These are phyloP conservation scores for Hemileccinum impolitum DNA, from an alignment of 768 basidiomycete genomes.

Conservation along the genomic window DNA sequence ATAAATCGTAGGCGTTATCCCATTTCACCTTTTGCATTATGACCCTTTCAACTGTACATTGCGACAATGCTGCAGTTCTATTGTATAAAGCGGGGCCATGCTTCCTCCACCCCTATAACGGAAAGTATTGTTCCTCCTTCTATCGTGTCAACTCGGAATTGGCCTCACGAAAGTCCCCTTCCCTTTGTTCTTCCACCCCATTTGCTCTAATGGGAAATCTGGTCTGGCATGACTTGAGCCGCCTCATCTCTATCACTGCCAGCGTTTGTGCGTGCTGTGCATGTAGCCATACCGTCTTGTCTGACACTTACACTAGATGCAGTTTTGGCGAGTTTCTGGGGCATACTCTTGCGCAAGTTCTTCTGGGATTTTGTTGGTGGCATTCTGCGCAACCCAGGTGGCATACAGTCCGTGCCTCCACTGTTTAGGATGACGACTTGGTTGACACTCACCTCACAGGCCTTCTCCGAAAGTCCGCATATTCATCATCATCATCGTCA, in stretches of 20 bases:
- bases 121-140: too few relatives aligned
- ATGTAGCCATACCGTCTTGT: slow-evolving; percentile 2
- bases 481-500: slow-evolving; percentile 76
- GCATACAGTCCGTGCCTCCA: slow-evolving; percentile 59
- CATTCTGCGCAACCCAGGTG: slow-evolving; percentile 72
- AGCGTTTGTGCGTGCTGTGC: slow-evolving; percentile 59
- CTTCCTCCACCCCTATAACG: too few relatives aligned
- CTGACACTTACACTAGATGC: slow-evolving; percentile 47
- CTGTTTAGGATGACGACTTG: neutral
- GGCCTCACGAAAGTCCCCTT: slow-evolving; percentile 23
- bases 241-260: slow-evolving; percentile 64
- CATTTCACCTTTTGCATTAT: too few relatives aligned
- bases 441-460: slow-evolving; percentile 33
- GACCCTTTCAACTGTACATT: too few relatives aligned
- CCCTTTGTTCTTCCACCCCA: neutral
- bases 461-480: slow-evolving; percentile 56
- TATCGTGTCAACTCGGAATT: neutral
- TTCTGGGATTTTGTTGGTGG: slow-evolving; percentile 96
- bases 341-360: slow-evolving; percentile 85
- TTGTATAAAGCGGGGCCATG: too few relatives aligned
- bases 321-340: slow-evolving; percentile 80
- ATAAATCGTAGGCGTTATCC: too few relatives aligned
- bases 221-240: slow-evolving; percentile 77
- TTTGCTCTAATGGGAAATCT: slow-evolving; percentile 64
- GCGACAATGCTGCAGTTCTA: too few relatives aligned